Conservation (phyloP, 2,329 filamentous ascomycete species). For the Huntiella abstrusa region DNA sequence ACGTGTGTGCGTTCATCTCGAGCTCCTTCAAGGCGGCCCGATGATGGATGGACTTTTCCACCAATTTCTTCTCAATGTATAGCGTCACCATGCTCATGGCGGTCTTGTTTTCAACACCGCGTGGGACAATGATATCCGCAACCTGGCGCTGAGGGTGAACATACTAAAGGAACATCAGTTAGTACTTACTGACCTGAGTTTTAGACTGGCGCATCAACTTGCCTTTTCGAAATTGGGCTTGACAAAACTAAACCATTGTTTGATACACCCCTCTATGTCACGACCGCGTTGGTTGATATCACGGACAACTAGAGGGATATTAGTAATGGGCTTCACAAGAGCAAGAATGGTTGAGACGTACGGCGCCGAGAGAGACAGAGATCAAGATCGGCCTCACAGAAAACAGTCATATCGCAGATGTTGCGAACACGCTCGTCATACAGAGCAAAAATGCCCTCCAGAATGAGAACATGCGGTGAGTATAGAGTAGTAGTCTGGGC, state of each 20-base stretch:
- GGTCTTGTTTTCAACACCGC: slow-evolving; percentile 85
- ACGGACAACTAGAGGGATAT: slow-evolving; percentile 46
- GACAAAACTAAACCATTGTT: slow-evolving; percentile 92
- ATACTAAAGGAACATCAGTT: slow-evolving; percentile 28
- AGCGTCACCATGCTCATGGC: slow-evolving; percentile 90
- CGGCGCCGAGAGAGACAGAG: slow-evolving; percentile 78
- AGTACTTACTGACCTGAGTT: slow-evolving; percentile 5
- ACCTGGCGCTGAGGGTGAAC: slow-evolving; percentile 77
- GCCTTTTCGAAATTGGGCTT: slow-evolving; percentile 88
- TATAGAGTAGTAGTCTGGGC: slow-evolving; percentile 75
- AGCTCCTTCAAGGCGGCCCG: slow-evolving; percentile 60
- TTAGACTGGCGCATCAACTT: slow-evolving; percentile 3
- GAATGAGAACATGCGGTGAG: slow-evolving; percentile 83
- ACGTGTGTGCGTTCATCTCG: slow-evolving; percentile 50
- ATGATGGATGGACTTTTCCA: slow-evolving; percentile 71
- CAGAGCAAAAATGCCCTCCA: slow-evolving; percentile 91
- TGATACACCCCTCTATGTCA: slow-evolving; percentile 88
- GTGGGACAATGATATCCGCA: slow-evolving; percentile 75
- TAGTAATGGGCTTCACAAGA: background rate
- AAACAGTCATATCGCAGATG: slow-evolving; percentile 86
- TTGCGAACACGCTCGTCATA: slow-evolving; percentile 75
- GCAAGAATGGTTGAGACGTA: slow-evolving; percentile 24
- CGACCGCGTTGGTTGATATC: slow-evolving; percentile 79
- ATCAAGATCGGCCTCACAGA: slow-evolving; percentile 89
- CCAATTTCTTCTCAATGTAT: slow-evolving; percentile 72